These are phyloP conservation scores for Ceratocystis smalleyi DNA, from an alignment of 2,329 filamentous ascomycete genomes.

Conservation along the genomic window DNA sequence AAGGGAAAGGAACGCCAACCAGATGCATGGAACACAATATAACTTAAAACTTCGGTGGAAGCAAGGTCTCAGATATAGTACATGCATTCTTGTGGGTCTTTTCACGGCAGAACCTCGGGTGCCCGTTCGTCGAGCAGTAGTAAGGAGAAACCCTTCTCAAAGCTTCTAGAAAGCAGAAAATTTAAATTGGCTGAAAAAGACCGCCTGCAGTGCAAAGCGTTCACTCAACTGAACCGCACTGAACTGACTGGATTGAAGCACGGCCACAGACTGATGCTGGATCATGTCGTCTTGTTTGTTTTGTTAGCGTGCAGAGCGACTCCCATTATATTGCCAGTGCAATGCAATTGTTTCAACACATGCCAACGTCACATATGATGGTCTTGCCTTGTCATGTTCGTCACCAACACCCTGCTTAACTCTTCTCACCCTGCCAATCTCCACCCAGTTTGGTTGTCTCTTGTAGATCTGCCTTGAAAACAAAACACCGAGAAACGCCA, in stretches of 20 bases:
- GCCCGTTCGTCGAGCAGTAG: not conserved
- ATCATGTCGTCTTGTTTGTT: too few species aligned
- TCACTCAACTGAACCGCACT: not conserved
- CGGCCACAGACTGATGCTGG: too few species aligned
- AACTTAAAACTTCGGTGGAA: not conserved
- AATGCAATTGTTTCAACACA: too few species aligned
- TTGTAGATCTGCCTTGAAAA: not conserved
- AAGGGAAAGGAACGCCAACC: not conserved
- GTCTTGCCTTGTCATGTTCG: too few species aligned
- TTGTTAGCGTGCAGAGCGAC: too few species aligned
- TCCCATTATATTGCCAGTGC: too few species aligned
- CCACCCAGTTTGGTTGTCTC: not conserved
- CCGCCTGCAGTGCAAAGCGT: not conserved
- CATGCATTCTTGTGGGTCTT: not conserved
- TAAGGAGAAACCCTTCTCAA: not conserved
- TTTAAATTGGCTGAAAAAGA: not conserved
- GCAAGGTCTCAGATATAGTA: not conserved
- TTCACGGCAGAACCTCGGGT: not conserved
- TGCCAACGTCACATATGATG: too few species aligned
- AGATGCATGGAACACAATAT: not conserved
- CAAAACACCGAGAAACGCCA: not conserved
- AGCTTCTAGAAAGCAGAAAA: slow-evolving; percentile 1
- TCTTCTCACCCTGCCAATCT: not conserved
- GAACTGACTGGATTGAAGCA: too few species aligned
- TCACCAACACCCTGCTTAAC: too few species aligned